These are phyloP conservation scores for Arthrobotrys pseudoclavata DNA, from an alignment of 2,329 filamentous ascomycete species.

Conservation along the genomic window DNA sequence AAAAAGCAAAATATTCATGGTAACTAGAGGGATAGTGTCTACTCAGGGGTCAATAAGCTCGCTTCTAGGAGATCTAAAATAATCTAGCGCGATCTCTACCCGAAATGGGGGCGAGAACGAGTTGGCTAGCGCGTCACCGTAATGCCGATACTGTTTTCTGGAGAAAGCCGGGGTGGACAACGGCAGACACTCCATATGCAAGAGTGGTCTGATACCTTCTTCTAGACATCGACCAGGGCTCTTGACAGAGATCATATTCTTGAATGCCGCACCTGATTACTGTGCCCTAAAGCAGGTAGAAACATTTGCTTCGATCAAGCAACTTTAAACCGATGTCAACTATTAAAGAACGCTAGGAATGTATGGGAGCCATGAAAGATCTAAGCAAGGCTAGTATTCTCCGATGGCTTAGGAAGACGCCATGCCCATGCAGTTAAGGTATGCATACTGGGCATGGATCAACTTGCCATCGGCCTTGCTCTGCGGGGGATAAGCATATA, in stretches of 20 bases:
- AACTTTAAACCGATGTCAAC: constrained; percentile 7
- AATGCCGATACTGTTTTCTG: constrained; percentile 26
- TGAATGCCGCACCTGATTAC: constrained; percentile 24
- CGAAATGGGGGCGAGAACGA: constrained; percentile 25
- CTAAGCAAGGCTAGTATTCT: constrained; percentile 44
- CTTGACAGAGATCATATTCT: not conserved
- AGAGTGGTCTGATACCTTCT: constrained; percentile 55
- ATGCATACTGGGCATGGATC: constrained; percentile 12
- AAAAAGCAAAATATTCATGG: constrained; percentile 20
- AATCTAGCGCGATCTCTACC: constrained; percentile 44
- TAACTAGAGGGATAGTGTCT: not conserved
- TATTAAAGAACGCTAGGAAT: constrained; percentile 10
- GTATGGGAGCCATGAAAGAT: constrained; percentile 24
- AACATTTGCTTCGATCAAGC: constrained; percentile 20
- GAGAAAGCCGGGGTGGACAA: constrained; percentile 23
- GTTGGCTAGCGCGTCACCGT: constrained; percentile 29
- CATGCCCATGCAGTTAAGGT: constrained; percentile 14
- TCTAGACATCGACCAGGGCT: constrained; percentile 24
- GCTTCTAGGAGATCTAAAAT: constrained; percentile 37
- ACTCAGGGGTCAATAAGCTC: constrained; percentile 8
- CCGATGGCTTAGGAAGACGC: constrained; percentile 12
- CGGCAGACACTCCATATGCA: constrained; percentile 44
- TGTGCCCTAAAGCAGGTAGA: constrained; percentile 16
- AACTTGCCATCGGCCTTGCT: constrained; percentile 34
- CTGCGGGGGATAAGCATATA: constrained; percentile 57